Evolutionary conservation across 2,329 filamentous ascomycete genomes (phyloP), one percentile per base, ranked within the genome.

Genomic region (Pestalotiopsis sp.): DNA sequence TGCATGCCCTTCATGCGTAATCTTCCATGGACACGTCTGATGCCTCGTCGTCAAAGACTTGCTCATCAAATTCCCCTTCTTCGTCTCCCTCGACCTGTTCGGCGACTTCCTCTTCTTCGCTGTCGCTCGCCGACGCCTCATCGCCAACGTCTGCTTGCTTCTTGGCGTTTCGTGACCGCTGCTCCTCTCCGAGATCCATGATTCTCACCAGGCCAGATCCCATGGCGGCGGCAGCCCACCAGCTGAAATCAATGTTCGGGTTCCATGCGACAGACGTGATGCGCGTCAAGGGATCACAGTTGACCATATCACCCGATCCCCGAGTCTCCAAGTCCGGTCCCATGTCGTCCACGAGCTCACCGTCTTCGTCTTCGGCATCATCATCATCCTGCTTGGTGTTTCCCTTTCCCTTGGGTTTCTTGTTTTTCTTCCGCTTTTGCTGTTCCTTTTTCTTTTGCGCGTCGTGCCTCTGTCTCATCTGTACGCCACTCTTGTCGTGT

Each of bases 191-290:
- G 25, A 93, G 77, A 75, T 93, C 90, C 82, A 91, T 87, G 23
- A 93, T 82, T 70, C 88, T 85, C 58, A 93, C 82, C 69, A 93
- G 77, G 0, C 91, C 91, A 36, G 89, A 92, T 0, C 85, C 91
- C 84, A 91, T 85, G 0, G 88, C 90, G 3, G 86, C 87, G 11
- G 90, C 90, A 2, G 88, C 89, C 90, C 91, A 92, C 72, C 86
- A 90, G 13, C 90, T 89, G 73, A 85, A 90, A n/a, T 84, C 81
- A 45, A 83, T 77, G 73, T 93, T 92, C 1, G 90, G 89, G 74
- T 93, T 93, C 91, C 91, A 93, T 56, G 86, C 85, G 27, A 91
- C 80, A 1, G 85, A 82, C 4, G 89, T 89, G 71, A 93, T 81
- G 61, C 90, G 85, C 11, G 88, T 91, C 70, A 86, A 81, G 62